A percentile compares a stretch with the other conserved stretches of the same genome.
Evolutionary conservation across 2,329 filamentous ascomycete species (phyloP).

Genomic region (Ceratocystis ficicola): DNA sequence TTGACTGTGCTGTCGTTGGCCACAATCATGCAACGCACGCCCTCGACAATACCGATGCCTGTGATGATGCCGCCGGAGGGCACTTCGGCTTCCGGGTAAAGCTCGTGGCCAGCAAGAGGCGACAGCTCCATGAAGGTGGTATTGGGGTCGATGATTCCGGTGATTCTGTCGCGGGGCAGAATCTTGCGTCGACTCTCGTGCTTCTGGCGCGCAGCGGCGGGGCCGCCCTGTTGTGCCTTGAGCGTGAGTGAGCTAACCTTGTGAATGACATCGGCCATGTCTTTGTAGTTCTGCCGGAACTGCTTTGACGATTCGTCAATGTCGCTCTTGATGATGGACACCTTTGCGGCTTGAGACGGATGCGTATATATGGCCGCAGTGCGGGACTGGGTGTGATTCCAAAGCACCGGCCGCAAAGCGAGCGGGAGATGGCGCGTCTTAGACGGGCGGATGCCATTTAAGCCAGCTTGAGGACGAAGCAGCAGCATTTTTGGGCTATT

Average conservation of each 20-base stretch:
- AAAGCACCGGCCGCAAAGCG: slow-evolving; percentile 23
- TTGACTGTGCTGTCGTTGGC: slow-evolving; percentile 97
- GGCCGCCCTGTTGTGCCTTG: slow-evolving; percentile 62
- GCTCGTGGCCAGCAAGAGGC: slow-evolving; percentile 71
- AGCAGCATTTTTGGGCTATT: not conserved
- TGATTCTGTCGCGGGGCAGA: slow-evolving; percentile 80
- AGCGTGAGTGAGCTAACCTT: slow-evolving; percentile 58
- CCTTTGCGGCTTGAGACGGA: slow-evolving; percentile 66
- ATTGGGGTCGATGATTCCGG: slow-evolving; percentile 75
- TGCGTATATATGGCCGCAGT: slow-evolving; percentile 65
- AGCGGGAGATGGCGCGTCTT: slow-evolving; percentile 29
- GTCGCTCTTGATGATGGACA: slow-evolving; percentile 64
- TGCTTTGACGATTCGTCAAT: slow-evolving; percentile 59
- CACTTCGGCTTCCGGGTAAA: slow-evolving; percentile 79
- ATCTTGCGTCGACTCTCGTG: slow-evolving; percentile 84
- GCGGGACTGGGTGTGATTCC: slow-evolving; percentile 28
- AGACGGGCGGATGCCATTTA: not conserved
- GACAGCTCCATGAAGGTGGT: slow-evolving; percentile 90
- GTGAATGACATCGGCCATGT: slow-evolving; percentile 63
- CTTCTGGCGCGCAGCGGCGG: slow-evolving; percentile 73
- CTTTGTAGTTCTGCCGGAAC: slow-evolving; percentile 66
- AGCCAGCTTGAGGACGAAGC: not conserved
- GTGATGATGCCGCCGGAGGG: slow-evolving; percentile 87
- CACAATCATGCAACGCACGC: slow-evolving; percentile 83
- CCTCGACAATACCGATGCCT: slow-evolving; percentile 78